A percentile compares a stretch with the other conserved stretches of the same genome.
Evolutionary conservation across 2,329 filamentous ascomycete genomes (phyloP).

Genomic region (Remersonia thermophila): DNA sequence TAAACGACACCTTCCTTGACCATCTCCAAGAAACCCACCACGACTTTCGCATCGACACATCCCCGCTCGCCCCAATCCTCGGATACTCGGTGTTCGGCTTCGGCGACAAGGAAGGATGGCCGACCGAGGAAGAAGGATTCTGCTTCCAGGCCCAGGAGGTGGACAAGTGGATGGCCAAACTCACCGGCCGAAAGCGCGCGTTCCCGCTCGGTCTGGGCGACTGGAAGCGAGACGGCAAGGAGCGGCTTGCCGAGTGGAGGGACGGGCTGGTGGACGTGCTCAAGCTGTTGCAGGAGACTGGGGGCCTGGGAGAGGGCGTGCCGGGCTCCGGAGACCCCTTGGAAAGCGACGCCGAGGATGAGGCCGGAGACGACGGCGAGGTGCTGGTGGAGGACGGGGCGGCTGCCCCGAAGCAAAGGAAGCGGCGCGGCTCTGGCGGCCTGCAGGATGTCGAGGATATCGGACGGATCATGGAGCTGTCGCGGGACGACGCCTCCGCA

Average conservation of each 20-base stretch:
- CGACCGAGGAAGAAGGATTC: slow-evolving; percentile 78
- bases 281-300: slow-evolving; percentile 46
- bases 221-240: slow-evolving; percentile 58
- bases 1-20: slow-evolving; percentile 75
- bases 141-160: slow-evolving; percentile 85
- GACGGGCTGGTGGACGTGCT: slow-evolving; percentile 62
- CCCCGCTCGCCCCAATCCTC: slow-evolving; percentile 60
- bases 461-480: slow-evolving; percentile 48
- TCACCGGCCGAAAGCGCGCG: slow-evolving; percentile 74
- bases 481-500: slow-evolving; percentile 24
- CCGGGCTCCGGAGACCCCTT: slow-evolving; percentile 69
- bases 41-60: slow-evolving; percentile 91
- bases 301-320: slow-evolving; percentile 51
- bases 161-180: slow-evolving; percentile 94
- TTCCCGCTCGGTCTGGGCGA: slow-evolving; percentile 85
- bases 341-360: slow-evolving; percentile 71
- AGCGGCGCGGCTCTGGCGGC: slow-evolving; percentile 32
- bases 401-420: slow-evolving; percentile 28
- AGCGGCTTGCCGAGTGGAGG: slow-evolving; percentile 65
- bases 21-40: slow-evolving; percentile 88
- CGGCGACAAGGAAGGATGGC: slow-evolving; percentile 85
- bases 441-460: slow-evolving; percentile 81
- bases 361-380: slow-evolving; percentile 46
- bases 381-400: slow-evolving; percentile 35
- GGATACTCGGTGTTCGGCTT: slow-evolving; percentile 93